Evolutionary conservation across 768 basidiomycete species (phyloP), one percentile per base, ranked within the genome.

Genomic region (Nidularia sp.): DNA sequence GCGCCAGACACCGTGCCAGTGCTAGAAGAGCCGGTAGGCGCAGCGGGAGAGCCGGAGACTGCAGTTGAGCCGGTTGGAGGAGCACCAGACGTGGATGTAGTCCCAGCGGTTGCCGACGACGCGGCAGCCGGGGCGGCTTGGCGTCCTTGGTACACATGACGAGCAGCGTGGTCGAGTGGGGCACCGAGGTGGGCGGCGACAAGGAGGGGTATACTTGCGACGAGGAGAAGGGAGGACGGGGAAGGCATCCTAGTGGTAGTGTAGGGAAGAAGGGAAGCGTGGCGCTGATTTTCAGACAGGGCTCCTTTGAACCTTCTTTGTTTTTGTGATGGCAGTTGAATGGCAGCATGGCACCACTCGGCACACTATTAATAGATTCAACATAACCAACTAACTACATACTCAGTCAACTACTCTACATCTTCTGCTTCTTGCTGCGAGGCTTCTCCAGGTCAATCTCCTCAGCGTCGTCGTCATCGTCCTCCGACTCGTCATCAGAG

Each of bases 371-470:
- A 18, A 18, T 18, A 18, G 18, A 18, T 18, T 18, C 18, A 18
- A 18, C 18, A 18, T 18, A 18, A 18, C 18, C 18, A 18, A 18
- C 18, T 18, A 18, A 18, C 18, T 18, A 18, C 18, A 18, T 18
- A 18, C 18, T 18, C 18, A 18, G 18, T 18, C 18, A 18, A 18
- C 18, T 18, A 18, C 18, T 18, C 67, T 75, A 85, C 48, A 81
- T 77, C 62, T 80, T 82, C 70, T 79, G 82, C 71, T 86, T 90
- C 72, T 92, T 92, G 50, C 82, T 62, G 55, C 81, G 77, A 42
- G 90, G 91, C 69, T 89, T 87, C 67, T 93, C 91, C 52, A 93
- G 71, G 69, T 93, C 91, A 69, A 93, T 93, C 66, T 93, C 91
- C 43, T 85, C 89, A 44, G 81, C 89, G 22, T 90, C 85, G 25